phyloP scores from a whole-genome alignment of 352 stramenopile species.

The Phytophthora citricola region DNA sequence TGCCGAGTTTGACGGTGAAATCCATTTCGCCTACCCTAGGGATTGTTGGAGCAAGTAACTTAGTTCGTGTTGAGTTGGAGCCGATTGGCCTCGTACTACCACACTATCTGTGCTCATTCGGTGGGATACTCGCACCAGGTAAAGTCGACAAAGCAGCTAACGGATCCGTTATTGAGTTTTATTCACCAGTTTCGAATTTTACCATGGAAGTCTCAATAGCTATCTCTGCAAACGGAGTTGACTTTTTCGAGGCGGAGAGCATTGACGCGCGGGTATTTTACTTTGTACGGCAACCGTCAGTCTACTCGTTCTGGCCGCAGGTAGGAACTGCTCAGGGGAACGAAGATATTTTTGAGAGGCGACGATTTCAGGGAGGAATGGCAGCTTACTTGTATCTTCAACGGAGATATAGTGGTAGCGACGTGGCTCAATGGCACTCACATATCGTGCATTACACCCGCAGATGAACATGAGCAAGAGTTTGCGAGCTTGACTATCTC shows the following conservation, averaged over 20 bases:
- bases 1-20: conserved; percentile 25
- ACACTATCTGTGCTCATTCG: conserved; percentile 44
- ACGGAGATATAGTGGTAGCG: conserved; percentile 14
- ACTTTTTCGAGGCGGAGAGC: conserved; percentile 37
- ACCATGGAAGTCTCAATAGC: conserved; percentile 19
- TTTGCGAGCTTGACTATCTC: conserved; percentile 31
- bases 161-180: conserved; percentile 35
- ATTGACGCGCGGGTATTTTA: conserved; percentile 23
- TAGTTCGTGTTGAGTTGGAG: conserved; percentile 33
- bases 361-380: conserved; percentile 33
- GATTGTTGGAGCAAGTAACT: conserved; percentile 22
- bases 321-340: conserved; percentile 44
- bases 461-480: conserved; percentile 4
- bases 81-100: background rate
- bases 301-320: conserved; percentile 36
- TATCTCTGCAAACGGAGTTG: conserved; percentile 52
- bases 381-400: conserved; percentile 45
- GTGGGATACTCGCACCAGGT: conserved; percentile 7
- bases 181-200: conserved; percentile 20
- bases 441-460: conserved; percentile 34
- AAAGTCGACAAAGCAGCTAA: background rate
- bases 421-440: conserved; percentile 38
- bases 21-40: conserved; percentile 34
- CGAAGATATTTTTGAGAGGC: conserved; percentile 37
- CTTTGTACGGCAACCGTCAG: conserved; percentile 28